phyloP scores from a whole-genome alignment of 129 eudicot species.

The Logfia minima region DNA sequence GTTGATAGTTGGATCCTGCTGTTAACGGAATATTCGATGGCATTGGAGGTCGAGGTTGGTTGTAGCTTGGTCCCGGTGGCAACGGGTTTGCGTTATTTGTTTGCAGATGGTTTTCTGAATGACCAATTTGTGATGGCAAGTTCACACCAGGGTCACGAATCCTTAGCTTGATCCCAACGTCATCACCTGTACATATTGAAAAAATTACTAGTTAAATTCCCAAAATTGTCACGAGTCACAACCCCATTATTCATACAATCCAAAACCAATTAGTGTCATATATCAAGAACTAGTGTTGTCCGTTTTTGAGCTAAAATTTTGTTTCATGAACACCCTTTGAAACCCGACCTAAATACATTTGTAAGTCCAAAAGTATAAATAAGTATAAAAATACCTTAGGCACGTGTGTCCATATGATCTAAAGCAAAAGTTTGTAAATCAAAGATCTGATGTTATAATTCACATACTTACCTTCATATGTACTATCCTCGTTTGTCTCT shows the following conservation, averaged over 20 bases:
- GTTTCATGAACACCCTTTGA: background rate
- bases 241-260: background rate
- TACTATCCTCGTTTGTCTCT: slow-evolving; percentile 52
- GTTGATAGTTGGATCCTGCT: slow-evolving; percentile 35
- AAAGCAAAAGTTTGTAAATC: background rate
- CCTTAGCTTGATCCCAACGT: slow-evolving; percentile 62
- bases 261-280: background rate
- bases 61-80: slow-evolving; percentile 38
- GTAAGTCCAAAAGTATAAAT: background rate
- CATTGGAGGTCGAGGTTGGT: slow-evolving; percentile 30
- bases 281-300: slow-evolving; percentile 1
- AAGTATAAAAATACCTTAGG: background rate
- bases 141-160: slow-evolving; percentile 43
- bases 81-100: slow-evolving; percentile 23
- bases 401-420: background rate
- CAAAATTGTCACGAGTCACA: background rate
- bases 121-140: slow-evolving; percentile 31
- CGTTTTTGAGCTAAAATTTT: background rate
- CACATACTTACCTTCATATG: slow-evolving; percentile 48
- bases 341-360: background rate
- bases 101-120: slow-evolving; percentile 43
- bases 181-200: slow-evolving; percentile 40
- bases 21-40: slow-evolving; percentile 24
- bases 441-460: background rate
- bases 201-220: background rate